phyloP scores from a whole-genome alignment of 495 filamentous ascomycete genomes.

The Alectoria sarmentosa region DNA sequence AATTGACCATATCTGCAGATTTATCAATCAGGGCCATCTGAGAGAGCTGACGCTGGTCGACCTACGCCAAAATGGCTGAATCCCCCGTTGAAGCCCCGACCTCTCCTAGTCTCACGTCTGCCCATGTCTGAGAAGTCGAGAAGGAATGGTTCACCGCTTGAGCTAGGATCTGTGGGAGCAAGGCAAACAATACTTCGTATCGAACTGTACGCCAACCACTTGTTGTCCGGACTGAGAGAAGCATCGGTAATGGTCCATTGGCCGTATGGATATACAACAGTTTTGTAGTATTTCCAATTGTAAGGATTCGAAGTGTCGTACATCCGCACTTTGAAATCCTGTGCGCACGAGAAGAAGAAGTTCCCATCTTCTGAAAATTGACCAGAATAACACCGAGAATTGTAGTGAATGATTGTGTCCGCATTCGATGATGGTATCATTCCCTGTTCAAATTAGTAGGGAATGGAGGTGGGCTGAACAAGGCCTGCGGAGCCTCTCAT shows the following conservation, averaged over 20 bases:
- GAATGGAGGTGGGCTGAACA: slow-evolving; percentile 11
- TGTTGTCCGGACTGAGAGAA: slow-evolving; percentile 84
- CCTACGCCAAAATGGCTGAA: slow-evolving; percentile 47
- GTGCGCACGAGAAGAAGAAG: slow-evolving; percentile 92
- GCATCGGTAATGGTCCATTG: slow-evolving; percentile 97
- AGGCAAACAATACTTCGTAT: slow-evolving; percentile 76
- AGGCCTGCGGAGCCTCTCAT: slow-evolving; percentile 6
- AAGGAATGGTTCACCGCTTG: slow-evolving; percentile 65
- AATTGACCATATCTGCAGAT: slow-evolving; percentile 73
- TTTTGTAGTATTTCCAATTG: slow-evolving; percentile 94
- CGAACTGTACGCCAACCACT: slow-evolving; percentile 80
- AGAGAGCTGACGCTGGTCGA: neutral
- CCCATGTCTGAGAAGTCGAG: slow-evolving; percentile 62
- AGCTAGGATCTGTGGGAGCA: slow-evolving; percentile 77
- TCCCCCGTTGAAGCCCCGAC: slow-evolving; percentile 34
- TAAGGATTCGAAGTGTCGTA: slow-evolving; percentile 97
- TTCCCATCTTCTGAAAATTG: slow-evolving; percentile 97
- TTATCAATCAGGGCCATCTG: slow-evolving; percentile 10
- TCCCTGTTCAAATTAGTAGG: slow-evolving; percentile 44
- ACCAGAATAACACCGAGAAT: slow-evolving; percentile 81
- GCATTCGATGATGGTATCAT: slow-evolving; percentile 62
- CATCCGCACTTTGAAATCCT: slow-evolving; percentile 91
- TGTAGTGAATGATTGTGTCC: slow-evolving; percentile 83
- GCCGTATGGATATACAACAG: slow-evolving; percentile 74
- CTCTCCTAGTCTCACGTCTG: slow-evolving; percentile 27